Conservation (phyloP, 2,329 filamentous ascomycete species). For the Simplicillium sp. region DNA sequence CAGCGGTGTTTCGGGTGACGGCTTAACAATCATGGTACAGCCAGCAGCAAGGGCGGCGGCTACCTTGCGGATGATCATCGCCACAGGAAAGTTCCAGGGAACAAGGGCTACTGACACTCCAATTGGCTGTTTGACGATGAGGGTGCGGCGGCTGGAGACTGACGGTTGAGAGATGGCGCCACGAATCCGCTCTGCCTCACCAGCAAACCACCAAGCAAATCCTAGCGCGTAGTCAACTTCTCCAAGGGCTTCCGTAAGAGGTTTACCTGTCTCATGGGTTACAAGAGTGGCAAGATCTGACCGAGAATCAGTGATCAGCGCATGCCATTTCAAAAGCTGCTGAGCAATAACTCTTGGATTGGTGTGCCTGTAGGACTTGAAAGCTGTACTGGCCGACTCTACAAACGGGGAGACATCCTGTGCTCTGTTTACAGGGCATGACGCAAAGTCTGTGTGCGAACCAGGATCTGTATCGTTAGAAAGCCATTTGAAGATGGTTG, state of each 20-base stretch:
- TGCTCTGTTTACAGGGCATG: background rate
- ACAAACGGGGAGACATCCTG: background rate
- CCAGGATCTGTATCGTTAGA: background rate
- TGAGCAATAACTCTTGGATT: constrained; percentile 11
- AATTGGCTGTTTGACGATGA: no score
- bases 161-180: constrained; percentile 52
- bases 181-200: constrained; percentile 37
- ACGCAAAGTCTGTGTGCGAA: background rate
- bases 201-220: constrained; percentile 47
- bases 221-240: constrained; percentile 45
- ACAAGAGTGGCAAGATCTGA: constrained; percentile 27
- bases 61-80: background rate
- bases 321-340: constrained; percentile 23
- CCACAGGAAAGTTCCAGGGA: no score
- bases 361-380: background rate
- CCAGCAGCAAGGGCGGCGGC: constrained; percentile 28
- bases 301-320: constrained; percentile 20
- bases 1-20: constrained; percentile 81
- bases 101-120: no score
- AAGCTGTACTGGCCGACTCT: background rate
- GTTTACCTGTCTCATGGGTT: constrained; percentile 45
- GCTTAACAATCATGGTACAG: constrained; percentile 75
- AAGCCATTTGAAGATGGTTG: background rate
- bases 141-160: constrained; percentile 38
- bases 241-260: constrained; percentile 39